Percentiles rank a stretch among this genome's conserved stretches.
phyloP scores from a whole-genome alignment of 805 yeast species.

The Teunomyces panamensis region DNA sequence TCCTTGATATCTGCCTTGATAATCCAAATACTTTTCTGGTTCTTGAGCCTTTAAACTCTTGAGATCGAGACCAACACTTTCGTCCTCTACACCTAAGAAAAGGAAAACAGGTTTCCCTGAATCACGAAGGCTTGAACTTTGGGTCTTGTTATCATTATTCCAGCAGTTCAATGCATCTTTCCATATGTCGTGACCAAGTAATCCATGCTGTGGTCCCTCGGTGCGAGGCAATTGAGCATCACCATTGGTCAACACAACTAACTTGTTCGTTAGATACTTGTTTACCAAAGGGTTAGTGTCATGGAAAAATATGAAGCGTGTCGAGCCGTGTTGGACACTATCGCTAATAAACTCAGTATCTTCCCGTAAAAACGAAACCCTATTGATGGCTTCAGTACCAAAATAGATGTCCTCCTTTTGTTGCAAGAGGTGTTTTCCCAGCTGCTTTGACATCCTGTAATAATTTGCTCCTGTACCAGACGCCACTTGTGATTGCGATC shows the following conservation, averaged over 20 bases:
- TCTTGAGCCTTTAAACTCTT: conserved; percentile 20
- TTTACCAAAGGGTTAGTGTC: conserved; percentile 30
- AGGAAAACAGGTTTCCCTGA: conserved; percentile 35
- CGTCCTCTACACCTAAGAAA: conserved; percentile 47
- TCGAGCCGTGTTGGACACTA: conserved; percentile 43
- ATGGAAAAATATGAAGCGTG: conserved; percentile 48
- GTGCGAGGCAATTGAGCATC: conserved; percentile 26
- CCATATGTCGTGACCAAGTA: conserved; percentile 15
- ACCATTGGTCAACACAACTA: conserved; percentile 36
- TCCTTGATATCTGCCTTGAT: conserved; percentile 53
- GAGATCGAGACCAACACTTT: conserved; percentile 40
- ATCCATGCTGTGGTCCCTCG: conserved; percentile 18
- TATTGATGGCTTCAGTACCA: conserved; percentile 54
- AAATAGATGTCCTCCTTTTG: conserved; percentile 28
- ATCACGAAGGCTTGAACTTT: conserved; percentile 40
- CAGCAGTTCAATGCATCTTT: conserved; percentile 15
- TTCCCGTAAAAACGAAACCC: conserved; percentile 63
- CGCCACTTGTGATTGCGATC: neutral
- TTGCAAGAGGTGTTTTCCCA: conserved; percentile 5
- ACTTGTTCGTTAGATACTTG: conserved; percentile 24
- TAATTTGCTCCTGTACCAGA: conserved; percentile 2
- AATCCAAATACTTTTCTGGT: conserved; percentile 36
- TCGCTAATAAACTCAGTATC: conserved; percentile 48
- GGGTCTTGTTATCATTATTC: conserved; percentile 30
- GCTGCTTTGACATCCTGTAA: conserved; percentile 10